These are phyloP conservation scores for Penicillium sp. DNA, from an alignment of 2,329 filamentous ascomycete genomes.

Conservation along the genomic window DNA sequence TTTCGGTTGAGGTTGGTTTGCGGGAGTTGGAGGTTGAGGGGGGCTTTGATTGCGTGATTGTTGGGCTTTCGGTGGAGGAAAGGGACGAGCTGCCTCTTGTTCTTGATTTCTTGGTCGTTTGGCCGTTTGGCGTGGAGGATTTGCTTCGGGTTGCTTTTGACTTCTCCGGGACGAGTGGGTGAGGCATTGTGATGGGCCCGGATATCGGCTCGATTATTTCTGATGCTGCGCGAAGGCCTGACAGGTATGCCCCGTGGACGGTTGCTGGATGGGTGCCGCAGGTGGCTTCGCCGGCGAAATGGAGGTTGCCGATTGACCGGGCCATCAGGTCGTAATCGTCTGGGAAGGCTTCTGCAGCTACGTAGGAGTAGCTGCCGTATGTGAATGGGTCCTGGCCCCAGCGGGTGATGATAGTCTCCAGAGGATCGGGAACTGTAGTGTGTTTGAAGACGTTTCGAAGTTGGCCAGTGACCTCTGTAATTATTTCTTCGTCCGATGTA, in stretches of 20 bases:
- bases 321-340: constrained; percentile 95
- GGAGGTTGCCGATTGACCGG: constrained; percentile 75
- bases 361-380: constrained; percentile 92
- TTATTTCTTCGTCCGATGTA: constrained; percentile 69
- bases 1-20: constrained; percentile 18
- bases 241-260: constrained; percentile 93
- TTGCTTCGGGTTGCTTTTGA: constrained; percentile 47
- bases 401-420: constrained; percentile 84
- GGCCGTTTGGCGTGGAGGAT: constrained; percentile 12
- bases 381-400: constrained; percentile 91
- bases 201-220: constrained; percentile 78
- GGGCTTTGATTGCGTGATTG: constrained; percentile 1
- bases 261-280: constrained; percentile 94
- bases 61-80: constrained; percentile 23
- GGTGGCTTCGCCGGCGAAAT: constrained; percentile 95
- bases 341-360: constrained; percentile 74
- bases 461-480: constrained; percentile 76
- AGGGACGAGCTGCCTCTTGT: constrained; percentile 1
- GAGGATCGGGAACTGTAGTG: constrained; percentile 66
- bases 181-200: constrained; percentile 74
- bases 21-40: constrained; percentile 10
- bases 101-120: constrained; percentile 6
- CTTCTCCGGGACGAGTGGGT: constrained; percentile 64
- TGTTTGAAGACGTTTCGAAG: constrained; percentile 70
- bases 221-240: constrained; percentile 82